phyloP scores from a whole-genome alignment of 202 grass and related monocot species.

The Zizania palustris region DNA sequence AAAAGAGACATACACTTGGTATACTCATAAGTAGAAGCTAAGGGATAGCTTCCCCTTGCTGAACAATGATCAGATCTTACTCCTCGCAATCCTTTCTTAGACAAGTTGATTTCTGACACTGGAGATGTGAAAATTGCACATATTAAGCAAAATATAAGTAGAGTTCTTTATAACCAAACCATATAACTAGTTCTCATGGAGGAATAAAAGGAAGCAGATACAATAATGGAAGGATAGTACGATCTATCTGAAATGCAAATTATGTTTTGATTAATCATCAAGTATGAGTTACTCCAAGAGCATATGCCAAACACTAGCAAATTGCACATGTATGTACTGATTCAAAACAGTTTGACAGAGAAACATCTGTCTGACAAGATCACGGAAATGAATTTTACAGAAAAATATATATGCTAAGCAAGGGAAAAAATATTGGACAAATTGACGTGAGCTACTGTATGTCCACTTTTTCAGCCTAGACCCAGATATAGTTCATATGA shows the following conservation, averaged over 20 bases:
- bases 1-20: constrained; percentile 66
- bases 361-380: constrained; percentile 11
- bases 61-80: constrained; percentile 47
- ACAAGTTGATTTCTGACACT: constrained; percentile 63
- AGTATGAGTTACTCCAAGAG: background rate
- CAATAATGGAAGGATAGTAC: background rate
- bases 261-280: constrained; percentile 17
- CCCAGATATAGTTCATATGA: background rate
- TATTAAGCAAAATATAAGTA: constrained; percentile 20
- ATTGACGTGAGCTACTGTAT: background rate
- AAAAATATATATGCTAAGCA: background rate
- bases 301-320: background rate
- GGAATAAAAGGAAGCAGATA: constrained; percentile 20
- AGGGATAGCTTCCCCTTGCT: constrained; percentile 42
- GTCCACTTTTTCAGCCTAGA: background rate
- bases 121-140: constrained; percentile 35
- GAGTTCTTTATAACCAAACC: constrained; percentile 5
- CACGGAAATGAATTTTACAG: background rate
- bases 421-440: background rate
- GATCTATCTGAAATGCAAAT: constrained; percentile 18
- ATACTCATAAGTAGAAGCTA: constrained; percentile 70
- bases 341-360: background rate
- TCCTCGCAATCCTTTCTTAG: constrained; percentile 50
- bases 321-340: background rate
- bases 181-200: constrained; percentile 9